phyloP scores from a whole-genome alignment of 768 basidiomycete species.

The Suillus decipiens region DNA sequence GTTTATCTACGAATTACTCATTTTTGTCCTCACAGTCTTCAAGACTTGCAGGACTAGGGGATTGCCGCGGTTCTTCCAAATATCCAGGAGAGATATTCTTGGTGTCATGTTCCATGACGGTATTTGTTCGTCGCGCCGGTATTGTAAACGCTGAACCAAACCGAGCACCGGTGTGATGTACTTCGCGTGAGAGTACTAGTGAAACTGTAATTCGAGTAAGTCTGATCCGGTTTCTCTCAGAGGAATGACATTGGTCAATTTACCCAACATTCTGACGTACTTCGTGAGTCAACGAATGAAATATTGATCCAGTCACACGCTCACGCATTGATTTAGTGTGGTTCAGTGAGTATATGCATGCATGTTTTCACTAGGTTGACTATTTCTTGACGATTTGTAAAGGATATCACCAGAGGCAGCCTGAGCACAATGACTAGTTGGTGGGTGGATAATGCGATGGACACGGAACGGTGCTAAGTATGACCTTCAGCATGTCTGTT shows the following conservation, averaged over 20 bases:
- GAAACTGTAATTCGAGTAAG: neutral
- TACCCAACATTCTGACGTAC: constrained; percentile 47
- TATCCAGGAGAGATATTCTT: constrained; percentile 36
- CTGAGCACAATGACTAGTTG: constrained; percentile 52
- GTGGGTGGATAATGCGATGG: constrained; percentile 30
- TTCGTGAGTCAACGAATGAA: constrained; percentile 27
- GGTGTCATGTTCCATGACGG: constrained; percentile 52
- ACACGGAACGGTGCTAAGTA: neutral
- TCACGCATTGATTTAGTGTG: neutral
- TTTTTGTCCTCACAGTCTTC: constrained; percentile 48
- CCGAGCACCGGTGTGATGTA: constrained; percentile 48
- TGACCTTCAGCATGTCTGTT: constrained; percentile 44
- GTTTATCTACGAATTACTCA: constrained; percentile 48
- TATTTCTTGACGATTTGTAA: neutral
- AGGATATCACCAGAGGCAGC: constrained; percentile 35
- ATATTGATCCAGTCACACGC: neutral
- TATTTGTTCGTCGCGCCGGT: constrained; percentile 26
- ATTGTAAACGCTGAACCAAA: neutral
- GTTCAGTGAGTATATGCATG: neutral
- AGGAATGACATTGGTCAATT: constrained; percentile 55
- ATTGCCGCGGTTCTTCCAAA: constrained; percentile 26
- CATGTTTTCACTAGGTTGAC: neutral
- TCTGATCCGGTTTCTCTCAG: constrained; percentile 20
- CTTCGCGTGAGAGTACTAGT: constrained; percentile 47
- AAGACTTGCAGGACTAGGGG: constrained; percentile 42